These are phyloP conservation scores for Pelargonium fulgidum DNA, from an alignment of 441 rosid species.

Conservation along the genomic window DNA sequence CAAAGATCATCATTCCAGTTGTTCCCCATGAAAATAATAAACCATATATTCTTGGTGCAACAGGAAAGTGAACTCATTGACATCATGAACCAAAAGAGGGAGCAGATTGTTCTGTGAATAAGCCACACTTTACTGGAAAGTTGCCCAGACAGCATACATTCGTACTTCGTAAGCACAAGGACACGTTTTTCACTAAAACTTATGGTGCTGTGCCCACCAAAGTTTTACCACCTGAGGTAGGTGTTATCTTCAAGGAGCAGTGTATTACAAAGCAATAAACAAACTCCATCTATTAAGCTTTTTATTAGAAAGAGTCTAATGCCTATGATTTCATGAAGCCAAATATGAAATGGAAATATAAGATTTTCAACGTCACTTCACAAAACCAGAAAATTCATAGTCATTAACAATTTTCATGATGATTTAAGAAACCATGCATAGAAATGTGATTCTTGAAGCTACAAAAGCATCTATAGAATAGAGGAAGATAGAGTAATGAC, in stretches of 20 bases:
- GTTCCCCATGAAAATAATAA: neutral
- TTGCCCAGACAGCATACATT: neutral
- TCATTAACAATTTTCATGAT: neutral
- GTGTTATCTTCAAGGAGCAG: neutral
- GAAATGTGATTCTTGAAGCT: neutral
- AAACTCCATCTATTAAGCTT: neutral
- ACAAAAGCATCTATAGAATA: neutral
- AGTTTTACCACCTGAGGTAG: neutral
- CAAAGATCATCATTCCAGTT: constrained; percentile 7
- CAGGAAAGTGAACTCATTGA: neutral
- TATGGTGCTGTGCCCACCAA: neutral
- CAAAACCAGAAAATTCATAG: neutral
- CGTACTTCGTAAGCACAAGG: neutral
- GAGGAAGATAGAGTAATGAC: constrained; percentile 1
- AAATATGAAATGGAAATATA: neutral
- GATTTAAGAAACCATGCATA: constrained; percentile 2
- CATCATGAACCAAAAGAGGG: neutral
- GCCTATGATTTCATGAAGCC: neutral
- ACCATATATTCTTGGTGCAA: neutral
- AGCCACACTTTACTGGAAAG: neutral
- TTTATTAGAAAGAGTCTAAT: neutral
- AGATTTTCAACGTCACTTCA: neutral
- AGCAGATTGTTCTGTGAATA: neutral
- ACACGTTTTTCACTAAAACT: neutral
- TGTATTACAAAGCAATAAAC: neutral